A percentile compares a stretch with the other conserved stretches of the same genome.
Conservation (phyloP, 805 yeast species). For the Wickerhamiella slavikovae region DNA sequence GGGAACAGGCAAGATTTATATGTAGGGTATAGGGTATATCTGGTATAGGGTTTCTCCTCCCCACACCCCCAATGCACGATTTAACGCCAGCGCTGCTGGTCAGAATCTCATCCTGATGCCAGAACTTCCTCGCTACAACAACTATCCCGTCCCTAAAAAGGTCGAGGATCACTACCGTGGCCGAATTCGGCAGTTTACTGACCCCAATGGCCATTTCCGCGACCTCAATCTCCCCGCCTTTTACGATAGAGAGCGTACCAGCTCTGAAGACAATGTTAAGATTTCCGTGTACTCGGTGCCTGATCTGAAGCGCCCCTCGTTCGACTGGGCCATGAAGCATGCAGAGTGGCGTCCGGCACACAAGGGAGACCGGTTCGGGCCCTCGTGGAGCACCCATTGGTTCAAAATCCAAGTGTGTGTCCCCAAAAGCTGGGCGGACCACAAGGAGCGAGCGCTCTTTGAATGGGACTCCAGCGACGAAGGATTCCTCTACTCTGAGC, state of each 20-base stretch:
- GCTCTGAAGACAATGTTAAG: conserved; percentile 28
- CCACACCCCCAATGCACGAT: no score
- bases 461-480: conserved; percentile 80
- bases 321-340: conserved; percentile 33
- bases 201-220: conserved; percentile 50
- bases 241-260: conserved; percentile 38
- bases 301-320: conserved; percentile 41
- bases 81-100: no score
- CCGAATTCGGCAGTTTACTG: conserved; percentile 57
- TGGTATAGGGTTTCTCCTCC: no score
- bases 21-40: no score
- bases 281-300: conserved; percentile 59
- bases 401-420: conserved; percentile 46
- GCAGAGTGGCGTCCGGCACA: conserved; percentile 24
- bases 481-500: conserved; percentile 50
- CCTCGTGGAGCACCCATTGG: conserved; percentile 97
- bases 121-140: conserved; percentile 22
- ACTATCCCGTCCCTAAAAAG: conserved; percentile 50
- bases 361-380: conserved; percentile 68
- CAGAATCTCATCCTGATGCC: no score
- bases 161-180: conserved; percentile 53
- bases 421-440: conserved; percentile 39
- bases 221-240: conserved; percentile 63
- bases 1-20: no score
- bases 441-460: conserved; percentile 34